Percentiles rank a stretch among this genome's conserved stretches.
These are phyloP conservation scores for Asterionellopsis glacialis DNA, from an alignment of 108 stramenopile genomes.

Conservation along the genomic window DNA sequence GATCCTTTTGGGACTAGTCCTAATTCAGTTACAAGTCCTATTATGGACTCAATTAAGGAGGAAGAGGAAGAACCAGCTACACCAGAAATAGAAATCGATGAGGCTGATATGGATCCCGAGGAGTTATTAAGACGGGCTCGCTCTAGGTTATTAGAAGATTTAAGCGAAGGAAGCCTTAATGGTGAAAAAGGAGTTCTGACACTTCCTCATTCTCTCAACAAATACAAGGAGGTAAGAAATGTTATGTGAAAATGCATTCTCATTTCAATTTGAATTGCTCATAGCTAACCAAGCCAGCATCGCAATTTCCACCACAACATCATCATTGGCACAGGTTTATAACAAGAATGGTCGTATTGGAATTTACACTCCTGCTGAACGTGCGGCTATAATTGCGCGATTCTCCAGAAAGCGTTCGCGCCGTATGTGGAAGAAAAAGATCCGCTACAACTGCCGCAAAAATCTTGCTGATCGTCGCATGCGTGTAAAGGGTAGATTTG, in stretches of 20 bases:
- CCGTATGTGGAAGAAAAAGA: slow-evolving; percentile 96
- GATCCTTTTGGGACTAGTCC: background rate
- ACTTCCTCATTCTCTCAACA: slow-evolving; percentile 74
- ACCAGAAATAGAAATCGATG: slow-evolving; percentile 51
- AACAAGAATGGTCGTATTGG: slow-evolving; percentile 96
- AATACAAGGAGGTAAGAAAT: slow-evolving; percentile 81
- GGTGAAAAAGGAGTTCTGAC: slow-evolving; percentile 68
- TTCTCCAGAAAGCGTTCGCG: slow-evolving; percentile 86
- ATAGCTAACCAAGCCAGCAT: background rate
- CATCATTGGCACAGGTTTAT: slow-evolving; percentile 56
- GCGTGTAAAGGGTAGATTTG: slow-evolving; percentile 96
- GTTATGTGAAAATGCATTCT: background rate
- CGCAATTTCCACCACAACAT: background rate
- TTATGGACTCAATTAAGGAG: slow-evolving; percentile 3
- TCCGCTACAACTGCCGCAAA: slow-evolving; percentile 96
- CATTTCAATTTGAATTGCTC: background rate
- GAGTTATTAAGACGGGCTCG: slow-evolving; percentile 71
- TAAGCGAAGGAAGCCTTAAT: slow-evolving; percentile 56
- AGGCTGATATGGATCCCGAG: slow-evolving; percentile 52
- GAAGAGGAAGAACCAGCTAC: slow-evolving; percentile 12
- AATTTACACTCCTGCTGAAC: slow-evolving; percentile 92
- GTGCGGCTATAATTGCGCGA: slow-evolving; percentile 88
- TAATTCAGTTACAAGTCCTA: slow-evolving; percentile 5
- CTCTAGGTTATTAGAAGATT: slow-evolving; percentile 73
- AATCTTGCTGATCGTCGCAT: slow-evolving; percentile 92